phyloP scores from a whole-genome alignment of 2,329 filamentous ascomycete genomes.

The Alternaria longipes region DNA sequence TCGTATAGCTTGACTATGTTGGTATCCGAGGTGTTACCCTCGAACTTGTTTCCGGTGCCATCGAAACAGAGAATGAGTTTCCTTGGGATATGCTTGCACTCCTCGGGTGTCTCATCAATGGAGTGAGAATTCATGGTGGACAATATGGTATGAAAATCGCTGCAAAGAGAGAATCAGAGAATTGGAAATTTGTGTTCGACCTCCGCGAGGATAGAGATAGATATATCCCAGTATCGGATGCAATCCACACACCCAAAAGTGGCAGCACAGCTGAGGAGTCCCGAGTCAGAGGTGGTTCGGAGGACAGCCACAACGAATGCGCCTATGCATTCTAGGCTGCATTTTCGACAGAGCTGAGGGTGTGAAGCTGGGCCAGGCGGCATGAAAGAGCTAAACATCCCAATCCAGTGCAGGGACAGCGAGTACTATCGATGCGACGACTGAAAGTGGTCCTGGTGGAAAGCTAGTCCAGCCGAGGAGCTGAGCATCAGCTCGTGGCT shows the following conservation, averaged over 20 bases:
- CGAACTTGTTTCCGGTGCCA: constrained; percentile 33
- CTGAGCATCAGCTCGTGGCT: neutral
- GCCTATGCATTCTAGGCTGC: neutral
- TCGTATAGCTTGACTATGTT: constrained; percentile 34
- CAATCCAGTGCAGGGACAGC: neutral
- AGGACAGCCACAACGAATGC: neutral
- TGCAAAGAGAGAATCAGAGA: too few relatives aligned
- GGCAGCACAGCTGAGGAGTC: neutral
- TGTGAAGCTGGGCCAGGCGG: neutral
- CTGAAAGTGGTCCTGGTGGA: neutral
- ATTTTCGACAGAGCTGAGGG: neutral
- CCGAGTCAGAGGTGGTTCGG: neutral
- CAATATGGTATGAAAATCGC: neutral
- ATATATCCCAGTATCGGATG: neutral
- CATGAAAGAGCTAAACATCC: neutral
- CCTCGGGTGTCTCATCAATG: neutral
- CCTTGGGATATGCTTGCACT: neutral
- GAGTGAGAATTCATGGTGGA: neutral
- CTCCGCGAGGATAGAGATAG: neutral
- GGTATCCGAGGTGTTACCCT: constrained; percentile 27
- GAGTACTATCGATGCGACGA: neutral
- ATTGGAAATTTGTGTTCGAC: too few relatives aligned
- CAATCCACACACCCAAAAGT: neutral
- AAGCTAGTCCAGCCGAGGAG: neutral
- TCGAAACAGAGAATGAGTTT: constrained; percentile 33